These are phyloP conservation scores for Strobilomyces confusus DNA, from an alignment of 768 basidiomycete genomes.

Conservation along the genomic window DNA sequence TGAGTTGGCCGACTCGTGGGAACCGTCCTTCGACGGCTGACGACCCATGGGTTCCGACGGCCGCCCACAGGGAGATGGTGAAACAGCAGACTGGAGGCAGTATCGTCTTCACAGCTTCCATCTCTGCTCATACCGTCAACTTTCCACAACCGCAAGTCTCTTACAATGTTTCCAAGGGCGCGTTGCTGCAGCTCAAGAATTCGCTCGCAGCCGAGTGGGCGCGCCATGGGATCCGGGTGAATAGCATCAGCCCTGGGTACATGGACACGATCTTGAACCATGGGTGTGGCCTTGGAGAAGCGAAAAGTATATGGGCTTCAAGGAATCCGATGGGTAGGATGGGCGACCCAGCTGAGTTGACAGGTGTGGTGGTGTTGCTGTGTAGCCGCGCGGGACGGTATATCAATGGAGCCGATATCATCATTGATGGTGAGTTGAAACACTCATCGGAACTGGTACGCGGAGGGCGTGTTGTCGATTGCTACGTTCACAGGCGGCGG, in stretches of 20 bases:
- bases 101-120: slow-evolving; percentile 41
- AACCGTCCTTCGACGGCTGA: background rate
- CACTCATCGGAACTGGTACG: background rate
- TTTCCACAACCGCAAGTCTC: slow-evolving; percentile 41
- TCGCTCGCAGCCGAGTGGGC: slow-evolving; percentile 43
- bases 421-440: slow-evolving; percentile 37
- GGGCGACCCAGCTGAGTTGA: slow-evolving; percentile 39
- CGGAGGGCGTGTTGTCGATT: background rate
- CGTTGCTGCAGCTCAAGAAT: slow-evolving; percentile 35
- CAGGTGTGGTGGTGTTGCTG: slow-evolving; percentile 37
- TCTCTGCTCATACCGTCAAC: slow-evolving; percentile 40
- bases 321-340: slow-evolving; percentile 43
- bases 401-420: slow-evolving; percentile 41
- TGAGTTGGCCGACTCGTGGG: background rate
- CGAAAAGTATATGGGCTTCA: slow-evolving; percentile 35
- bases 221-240: slow-evolving; percentile 39
- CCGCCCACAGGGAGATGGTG: background rate
- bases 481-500: slow-evolving; percentile 16
- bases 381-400: slow-evolving; percentile 41
- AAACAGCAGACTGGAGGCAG: slow-evolving; percentile 23
- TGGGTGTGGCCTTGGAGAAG: slow-evolving; percentile 30
- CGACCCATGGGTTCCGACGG: background rate
- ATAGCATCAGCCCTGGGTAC: slow-evolving; percentile 42
- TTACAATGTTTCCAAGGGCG: slow-evolving; percentile 43
- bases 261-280: slow-evolving; percentile 42